Evolutionary conservation across 1,139 yeast genomes (phyloP).

Genomic region (Hyphopichia khmerensis): DNA sequence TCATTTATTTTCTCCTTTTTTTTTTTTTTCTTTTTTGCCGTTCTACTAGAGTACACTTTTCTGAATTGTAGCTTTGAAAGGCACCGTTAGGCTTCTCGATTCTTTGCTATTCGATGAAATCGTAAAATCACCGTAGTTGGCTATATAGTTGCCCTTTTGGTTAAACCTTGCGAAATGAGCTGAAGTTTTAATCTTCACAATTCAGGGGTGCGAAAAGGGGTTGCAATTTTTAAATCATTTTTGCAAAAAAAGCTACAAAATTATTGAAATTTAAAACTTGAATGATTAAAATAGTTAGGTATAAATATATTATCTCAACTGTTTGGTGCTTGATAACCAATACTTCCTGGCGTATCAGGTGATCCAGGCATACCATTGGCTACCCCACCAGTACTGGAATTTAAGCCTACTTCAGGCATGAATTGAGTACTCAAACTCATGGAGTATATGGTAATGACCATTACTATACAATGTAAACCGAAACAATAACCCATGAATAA

Average conservation of each 20-base stretch:
- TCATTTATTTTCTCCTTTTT: neutral
- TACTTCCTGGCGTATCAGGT: conserved; percentile 7
- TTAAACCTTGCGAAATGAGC: too few species aligned
- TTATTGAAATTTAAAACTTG: too few species aligned
- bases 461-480: conserved; percentile 71
- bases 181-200: too few species aligned
- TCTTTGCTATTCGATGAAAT: too few species aligned
- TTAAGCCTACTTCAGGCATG: conserved; percentile 50
- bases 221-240: too few species aligned
- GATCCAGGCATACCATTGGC: conserved; percentile 18
- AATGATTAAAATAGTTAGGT: neutral
- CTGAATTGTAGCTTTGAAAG: too few species aligned
- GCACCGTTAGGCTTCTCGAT: too few species aligned
- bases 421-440: conserved; percentile 48
- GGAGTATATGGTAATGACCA: conserved; percentile 61
- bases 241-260: too few species aligned
- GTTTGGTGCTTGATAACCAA: neutral
- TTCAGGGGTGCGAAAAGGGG: too few species aligned
- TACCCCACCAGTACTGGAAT: conserved; percentile 48
- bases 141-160: too few species aligned
- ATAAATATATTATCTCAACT: neutral
- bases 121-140: too few species aligned
- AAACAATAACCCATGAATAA: conserved; percentile 72
- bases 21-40: neutral
- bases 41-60: too few species aligned